Conservation (phyloP, 495 filamentous ascomycete species). For the Annulohypoxylon bovei region DNA sequence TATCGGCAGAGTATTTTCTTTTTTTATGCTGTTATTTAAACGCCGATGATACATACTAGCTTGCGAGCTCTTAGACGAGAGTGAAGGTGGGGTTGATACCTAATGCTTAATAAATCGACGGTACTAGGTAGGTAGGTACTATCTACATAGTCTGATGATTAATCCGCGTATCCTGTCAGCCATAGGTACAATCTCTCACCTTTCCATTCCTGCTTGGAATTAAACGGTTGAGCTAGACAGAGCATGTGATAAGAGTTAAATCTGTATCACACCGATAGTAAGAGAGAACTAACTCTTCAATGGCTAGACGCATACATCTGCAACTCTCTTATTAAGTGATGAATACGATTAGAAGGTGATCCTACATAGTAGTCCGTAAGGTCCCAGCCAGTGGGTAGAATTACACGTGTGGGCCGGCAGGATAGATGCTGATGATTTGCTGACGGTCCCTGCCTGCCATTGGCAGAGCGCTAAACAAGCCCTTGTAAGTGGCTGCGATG, state of each 20-base stretch:
- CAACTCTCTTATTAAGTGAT: background rate
- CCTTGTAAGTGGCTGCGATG: constrained; percentile 18
- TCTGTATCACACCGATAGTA: background rate
- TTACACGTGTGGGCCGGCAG: background rate
- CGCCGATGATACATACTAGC: background rate
- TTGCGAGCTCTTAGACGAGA: background rate
- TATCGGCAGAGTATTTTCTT: background rate
- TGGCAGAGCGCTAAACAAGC: constrained; percentile 19
- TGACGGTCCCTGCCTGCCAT: background rate
- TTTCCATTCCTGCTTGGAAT: too few species aligned
- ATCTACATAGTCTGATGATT: too few species aligned
- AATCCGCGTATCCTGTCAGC: too few species aligned
- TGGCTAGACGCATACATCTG: background rate
- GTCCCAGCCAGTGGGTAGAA: background rate
- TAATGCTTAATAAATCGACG: background rate
- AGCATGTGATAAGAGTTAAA: background rate
- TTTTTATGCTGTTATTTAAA: background rate
- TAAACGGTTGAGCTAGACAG: background rate
- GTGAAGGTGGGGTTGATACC: background rate
- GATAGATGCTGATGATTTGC: constrained; percentile 2
- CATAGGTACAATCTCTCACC: too few species aligned
- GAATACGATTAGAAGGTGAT: background rate
- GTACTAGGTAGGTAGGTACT: too few species aligned
- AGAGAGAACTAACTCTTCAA: background rate
- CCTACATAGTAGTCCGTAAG: background rate